Conservation (phyloP, 306 rosid genomes). For the Quercus agrifolia region DNA sequence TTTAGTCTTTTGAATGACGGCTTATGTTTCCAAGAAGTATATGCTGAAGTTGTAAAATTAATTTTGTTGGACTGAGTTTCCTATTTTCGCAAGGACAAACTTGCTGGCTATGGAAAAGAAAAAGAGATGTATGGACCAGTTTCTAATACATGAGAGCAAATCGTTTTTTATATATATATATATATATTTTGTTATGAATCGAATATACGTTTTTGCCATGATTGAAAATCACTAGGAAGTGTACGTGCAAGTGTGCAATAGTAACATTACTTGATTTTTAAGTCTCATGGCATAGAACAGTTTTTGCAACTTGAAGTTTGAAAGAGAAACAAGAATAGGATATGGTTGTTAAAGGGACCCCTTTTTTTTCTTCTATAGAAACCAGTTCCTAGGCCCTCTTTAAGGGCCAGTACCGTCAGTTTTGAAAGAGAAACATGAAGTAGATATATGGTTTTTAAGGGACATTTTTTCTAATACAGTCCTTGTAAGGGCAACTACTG, state of each 20-base stretch:
- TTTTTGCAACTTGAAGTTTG: not conserved
- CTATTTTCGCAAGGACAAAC: conserved; percentile 30
- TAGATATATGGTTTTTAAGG: too few species aligned
- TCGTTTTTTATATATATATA: not conserved
- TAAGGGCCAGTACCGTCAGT: too few species aligned
- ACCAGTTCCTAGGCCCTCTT: too few species aligned
- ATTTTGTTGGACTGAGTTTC: conserved; percentile 31
- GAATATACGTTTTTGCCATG: not conserved
- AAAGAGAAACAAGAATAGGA: too few species aligned
- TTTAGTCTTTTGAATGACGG: conserved; percentile 61
- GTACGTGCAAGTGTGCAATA: not conserved
- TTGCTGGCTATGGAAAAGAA: conserved; percentile 20
- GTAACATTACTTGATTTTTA: not conserved
- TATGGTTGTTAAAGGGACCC: too few species aligned
- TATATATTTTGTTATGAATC: not conserved
- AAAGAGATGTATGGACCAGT: conserved; percentile 11
- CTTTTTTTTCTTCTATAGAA: too few species aligned
- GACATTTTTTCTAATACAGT: too few species aligned
- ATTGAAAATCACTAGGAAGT: not conserved
- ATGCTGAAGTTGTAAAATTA: conserved; percentile 38
- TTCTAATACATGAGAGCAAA: conserved; percentile 20
- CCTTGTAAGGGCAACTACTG: too few species aligned
- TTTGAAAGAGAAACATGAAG: too few species aligned
- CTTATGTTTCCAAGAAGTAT: conserved; percentile 46
- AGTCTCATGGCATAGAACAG: not conserved